These are phyloP conservation scores for Chlorella sp. DNA, from an alignment of 139 green algal species.

Conservation along the genomic window DNA sequence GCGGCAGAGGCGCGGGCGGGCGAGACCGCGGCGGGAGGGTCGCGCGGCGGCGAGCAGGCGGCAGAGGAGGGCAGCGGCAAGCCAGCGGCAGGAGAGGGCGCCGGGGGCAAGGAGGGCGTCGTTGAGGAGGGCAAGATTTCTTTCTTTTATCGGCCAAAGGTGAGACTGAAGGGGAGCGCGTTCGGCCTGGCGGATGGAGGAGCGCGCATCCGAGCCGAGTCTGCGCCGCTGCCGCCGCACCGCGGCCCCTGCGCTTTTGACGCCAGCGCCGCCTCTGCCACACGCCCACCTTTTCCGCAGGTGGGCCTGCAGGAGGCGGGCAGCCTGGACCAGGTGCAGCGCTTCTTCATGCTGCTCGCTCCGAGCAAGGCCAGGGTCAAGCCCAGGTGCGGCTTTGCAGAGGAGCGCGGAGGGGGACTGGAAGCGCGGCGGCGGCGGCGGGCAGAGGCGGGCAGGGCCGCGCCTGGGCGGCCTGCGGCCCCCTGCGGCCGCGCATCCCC, in stretches of 20 bases:
- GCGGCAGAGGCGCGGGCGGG: neutral
- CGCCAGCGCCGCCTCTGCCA: neutral
- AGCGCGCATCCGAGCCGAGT: neutral
- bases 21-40: neutral
- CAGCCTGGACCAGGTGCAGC: slow-evolving; percentile 51
- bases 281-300: neutral
- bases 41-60: neutral
- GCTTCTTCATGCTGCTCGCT: slow-evolving; percentile 56
- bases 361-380: neutral
- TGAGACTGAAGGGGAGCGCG: neutral
- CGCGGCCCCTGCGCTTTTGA: neutral
- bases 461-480: neutral
- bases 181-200: neutral
- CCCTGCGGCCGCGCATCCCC: neutral
- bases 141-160: slow-evolving; percentile 57
- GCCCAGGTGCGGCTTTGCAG: no score
- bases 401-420: no score
- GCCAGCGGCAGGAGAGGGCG: neutral
- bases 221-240: neutral
- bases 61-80: neutral
- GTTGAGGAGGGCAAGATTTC: slow-evolving; percentile 51
- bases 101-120: neutral
- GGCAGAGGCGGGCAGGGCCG: neutral
- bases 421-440: neutral
- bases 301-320: slow-evolving; percentile 36